phyloP scores from a whole-genome alignment of 2,329 filamentous ascomycete species.

The Epichloe coenophiala region DNA sequence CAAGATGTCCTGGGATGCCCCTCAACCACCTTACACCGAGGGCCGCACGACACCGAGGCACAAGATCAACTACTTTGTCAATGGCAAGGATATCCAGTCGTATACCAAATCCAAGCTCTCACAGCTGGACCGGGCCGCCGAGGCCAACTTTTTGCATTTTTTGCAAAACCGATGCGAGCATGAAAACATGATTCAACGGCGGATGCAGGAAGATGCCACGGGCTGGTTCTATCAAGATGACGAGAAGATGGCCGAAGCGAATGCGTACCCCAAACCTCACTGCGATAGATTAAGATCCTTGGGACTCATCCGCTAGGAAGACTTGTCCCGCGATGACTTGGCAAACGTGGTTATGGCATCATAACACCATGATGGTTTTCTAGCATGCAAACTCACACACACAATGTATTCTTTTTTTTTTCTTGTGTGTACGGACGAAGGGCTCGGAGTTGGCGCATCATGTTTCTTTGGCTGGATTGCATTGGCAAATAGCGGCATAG shows the following conservation, averaged over 20 bases:
- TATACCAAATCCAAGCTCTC: conserved; percentile 56
- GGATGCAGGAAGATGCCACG: conserved; percentile 62
- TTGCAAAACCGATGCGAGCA: conserved; percentile 60
- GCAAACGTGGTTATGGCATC: not conserved
- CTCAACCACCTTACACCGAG: conserved; percentile 58
- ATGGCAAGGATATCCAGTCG: conserved; percentile 61
- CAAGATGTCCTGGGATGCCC: conserved; percentile 60
- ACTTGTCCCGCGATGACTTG: not conserved
- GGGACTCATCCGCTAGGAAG: conserved; percentile 15
- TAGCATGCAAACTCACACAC: too few relatives aligned
- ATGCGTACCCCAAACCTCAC: conserved; percentile 34
- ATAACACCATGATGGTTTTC: not conserved
- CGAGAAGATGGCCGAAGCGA: conserved; percentile 62
- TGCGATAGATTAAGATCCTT: conserved; percentile 38
- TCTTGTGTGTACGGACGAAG: not conserved
- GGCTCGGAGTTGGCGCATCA: conserved; percentile 1
- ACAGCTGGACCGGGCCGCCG: conserved; percentile 65
- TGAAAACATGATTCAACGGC: conserved; percentile 52
- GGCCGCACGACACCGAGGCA: conserved; percentile 57
- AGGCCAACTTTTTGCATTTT: conserved; percentile 55
- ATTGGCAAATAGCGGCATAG: conserved; percentile 2
- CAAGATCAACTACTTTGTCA: conserved; percentile 72
- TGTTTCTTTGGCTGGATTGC: not conserved
- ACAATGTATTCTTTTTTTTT: not conserved
- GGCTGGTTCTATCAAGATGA: conserved; percentile 80